A percentile compares a stretch with the other conserved stretches of the same genome.
Evolutionary conservation across 2,329 filamentous ascomycete species (phyloP).

Genomic region (Diaporthe citriasiana): DNA sequence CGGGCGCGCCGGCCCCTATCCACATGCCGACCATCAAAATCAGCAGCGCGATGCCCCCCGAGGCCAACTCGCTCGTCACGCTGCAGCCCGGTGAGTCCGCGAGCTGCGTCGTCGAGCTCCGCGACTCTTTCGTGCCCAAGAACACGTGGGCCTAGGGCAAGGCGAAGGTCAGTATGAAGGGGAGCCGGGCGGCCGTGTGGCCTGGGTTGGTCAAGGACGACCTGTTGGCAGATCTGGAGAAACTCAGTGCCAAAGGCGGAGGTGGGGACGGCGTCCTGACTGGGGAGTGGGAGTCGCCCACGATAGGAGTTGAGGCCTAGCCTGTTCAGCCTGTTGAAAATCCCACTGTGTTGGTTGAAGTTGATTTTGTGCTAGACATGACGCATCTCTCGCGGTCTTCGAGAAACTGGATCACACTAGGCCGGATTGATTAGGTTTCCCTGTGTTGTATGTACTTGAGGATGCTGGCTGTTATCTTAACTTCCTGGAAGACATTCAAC

Average conservation of each 20-base stretch:
- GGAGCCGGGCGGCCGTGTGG: background rate
- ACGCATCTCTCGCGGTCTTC: too few relatives aligned
- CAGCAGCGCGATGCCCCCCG: constrained; percentile 58
- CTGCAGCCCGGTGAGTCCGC: constrained; percentile 53
- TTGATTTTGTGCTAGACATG: background rate
- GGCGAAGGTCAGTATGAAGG: constrained; percentile 41
- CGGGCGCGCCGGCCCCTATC: constrained; percentile 51
- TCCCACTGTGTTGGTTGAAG: background rate
- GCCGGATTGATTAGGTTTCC: background rate
- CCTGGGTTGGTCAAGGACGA: background rate
- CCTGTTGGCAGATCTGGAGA: background rate
- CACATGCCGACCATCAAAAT: constrained; percentile 56
- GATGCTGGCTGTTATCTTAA: too few relatives aligned
- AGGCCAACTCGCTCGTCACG: constrained; percentile 54
- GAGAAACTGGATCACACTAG: background rate
- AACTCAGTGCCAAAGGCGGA: constrained; percentile 1
- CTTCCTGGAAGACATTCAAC: too few relatives aligned
- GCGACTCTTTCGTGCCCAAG: background rate
- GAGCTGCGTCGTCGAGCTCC: constrained; percentile 3
- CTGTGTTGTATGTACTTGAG: background rate
- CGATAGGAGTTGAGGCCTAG: background rate
- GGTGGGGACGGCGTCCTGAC: constrained; percentile 5
- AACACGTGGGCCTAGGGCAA: constrained; percentile 38
- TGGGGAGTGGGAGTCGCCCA: constrained; percentile 4
- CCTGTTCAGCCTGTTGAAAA: background rate